Conservation (phyloP, 2,329 filamentous ascomycete species). For the Fusarium domesticum region DNA sequence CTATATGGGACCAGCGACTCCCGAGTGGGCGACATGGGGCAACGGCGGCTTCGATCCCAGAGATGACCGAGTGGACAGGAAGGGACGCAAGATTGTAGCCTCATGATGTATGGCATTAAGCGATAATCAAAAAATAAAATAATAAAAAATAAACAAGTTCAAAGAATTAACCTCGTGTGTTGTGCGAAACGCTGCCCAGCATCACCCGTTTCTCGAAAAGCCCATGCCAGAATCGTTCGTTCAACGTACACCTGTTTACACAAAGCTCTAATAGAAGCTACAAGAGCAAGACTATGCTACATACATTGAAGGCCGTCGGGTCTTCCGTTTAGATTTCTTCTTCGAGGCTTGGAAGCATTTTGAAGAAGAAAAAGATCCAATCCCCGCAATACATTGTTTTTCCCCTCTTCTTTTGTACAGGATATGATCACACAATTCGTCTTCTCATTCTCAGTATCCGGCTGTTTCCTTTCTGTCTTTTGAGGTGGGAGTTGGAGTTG, state of each 20-base stretch:
- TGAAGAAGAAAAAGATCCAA: slow-evolving; percentile 5
- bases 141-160: slow-evolving; percentile 12
- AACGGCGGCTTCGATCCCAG: slow-evolving; percentile 91
- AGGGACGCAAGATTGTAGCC: slow-evolving; percentile 64
- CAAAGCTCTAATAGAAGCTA: slow-evolving; percentile 39
- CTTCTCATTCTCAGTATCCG: slow-evolving; percentile 21
- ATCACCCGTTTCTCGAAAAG: slow-evolving; percentile 31
- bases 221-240: slow-evolving; percentile 28
- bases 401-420: background rate
- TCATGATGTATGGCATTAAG: slow-evolving; percentile 13
- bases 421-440: slow-evolving; percentile 8
- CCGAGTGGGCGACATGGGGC: slow-evolving; percentile 94
- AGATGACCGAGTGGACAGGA: slow-evolving; percentile 82
- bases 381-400: no score
- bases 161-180: slow-evolving; percentile 28
- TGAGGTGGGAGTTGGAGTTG: background rate
- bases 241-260: slow-evolving; percentile 42
- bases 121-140: slow-evolving; percentile 7
- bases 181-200: slow-evolving; percentile 31
- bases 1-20: slow-evolving; percentile 80
- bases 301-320: slow-evolving; percentile 32
- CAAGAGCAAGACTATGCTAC: slow-evolving; percentile 42
- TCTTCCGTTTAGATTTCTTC: slow-evolving; percentile 25
- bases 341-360: slow-evolving; percentile 15
- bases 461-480: no score